A percentile compares a stretch with the other conserved stretches of the same genome.
Conservation (phyloP, 1,284 basidiomycete genomes). For the Rhizopogon parksii region DNA sequence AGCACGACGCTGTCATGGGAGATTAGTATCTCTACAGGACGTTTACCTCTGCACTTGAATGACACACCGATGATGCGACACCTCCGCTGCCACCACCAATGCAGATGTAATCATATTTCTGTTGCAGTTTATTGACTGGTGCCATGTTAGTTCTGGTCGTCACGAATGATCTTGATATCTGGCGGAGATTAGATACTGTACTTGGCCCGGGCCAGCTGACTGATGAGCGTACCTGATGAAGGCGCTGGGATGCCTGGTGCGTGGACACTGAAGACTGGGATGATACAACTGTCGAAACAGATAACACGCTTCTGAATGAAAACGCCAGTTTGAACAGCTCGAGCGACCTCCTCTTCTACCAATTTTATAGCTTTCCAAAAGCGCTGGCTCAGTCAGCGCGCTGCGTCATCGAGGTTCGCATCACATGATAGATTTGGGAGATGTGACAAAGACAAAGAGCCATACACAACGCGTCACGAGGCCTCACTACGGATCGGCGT, state of each 20-base stretch:
- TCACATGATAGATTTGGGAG: neutral
- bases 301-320: constrained; percentile 6
- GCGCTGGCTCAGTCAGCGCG: neutral
- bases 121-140: constrained; percentile 57
- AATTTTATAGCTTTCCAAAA: neutral
- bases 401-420: neutral
- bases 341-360: neutral
- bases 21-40: constrained; percentile 3
- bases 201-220: constrained; percentile 2
- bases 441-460: neutral
- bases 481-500: neutral
- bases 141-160: constrained; percentile 48
- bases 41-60: neutral
- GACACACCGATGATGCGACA: constrained; percentile 64
- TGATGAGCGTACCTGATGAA: constrained; percentile 24
- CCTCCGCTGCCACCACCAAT: constrained; percentile 85
- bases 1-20: constrained; percentile 64
- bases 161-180: constrained; percentile 48
- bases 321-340: constrained; percentile 4
- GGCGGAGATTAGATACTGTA: neutral
- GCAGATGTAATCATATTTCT: constrained; percentile 71
- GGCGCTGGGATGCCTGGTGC: constrained; percentile 16
- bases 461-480: neutral
- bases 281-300: constrained; percentile 11
- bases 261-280: constrained; percentile 3